Base-by-base conservation (phyloP, 306 rosid species). In the Potentilla sterilis region DNA sequence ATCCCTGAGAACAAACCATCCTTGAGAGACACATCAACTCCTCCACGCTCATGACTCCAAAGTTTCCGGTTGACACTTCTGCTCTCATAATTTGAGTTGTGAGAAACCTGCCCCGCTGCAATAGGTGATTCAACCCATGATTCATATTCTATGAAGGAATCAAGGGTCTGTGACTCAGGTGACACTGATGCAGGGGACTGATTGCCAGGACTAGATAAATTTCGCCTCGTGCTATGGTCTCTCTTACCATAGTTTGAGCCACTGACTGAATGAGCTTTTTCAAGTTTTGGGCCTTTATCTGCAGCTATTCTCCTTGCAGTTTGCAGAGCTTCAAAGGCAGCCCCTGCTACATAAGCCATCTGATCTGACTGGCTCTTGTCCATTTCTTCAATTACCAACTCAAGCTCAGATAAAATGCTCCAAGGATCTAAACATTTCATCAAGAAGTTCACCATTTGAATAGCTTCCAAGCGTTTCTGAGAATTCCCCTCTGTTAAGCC, bases 251-350 rank as follows among this genome's bases (percentile, higher is more conserved):
- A 89, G 78, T 85, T 91, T 49, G 96, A 94, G 19, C 96, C 94
- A 0, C 86, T 80, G 69, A 83, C 83, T 0, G 97, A 90, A 64
- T 79, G 88, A 22, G 88, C 77, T 70, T 81, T 88, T 11, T 70
- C 81, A 78, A 73, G 64, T 76, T 79, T 90, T 19, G 87, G 77
- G 28, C 82, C 89, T 75, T 85, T 86, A 58, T 82, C 93, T 0
- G 59, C 71, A 1, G 81, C 76, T 64, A 89, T 81, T 75, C 82
- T 85, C 80, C 80, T 90, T 19, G 96, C 97, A 54, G 93, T 88
- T 86, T 88, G 96, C 85, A 92, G 61, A 72, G 96, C 96, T 83
- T 94, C 98, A 83, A 78, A 89, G 22, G 98, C 97, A 69, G 97
- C 97, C 37, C 95, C 96, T 77, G 75, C 85, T 62, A 95, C 93